Conservation (phyloP, 768 basidiomycete genomes). For the Collybia mongolica region DNA sequence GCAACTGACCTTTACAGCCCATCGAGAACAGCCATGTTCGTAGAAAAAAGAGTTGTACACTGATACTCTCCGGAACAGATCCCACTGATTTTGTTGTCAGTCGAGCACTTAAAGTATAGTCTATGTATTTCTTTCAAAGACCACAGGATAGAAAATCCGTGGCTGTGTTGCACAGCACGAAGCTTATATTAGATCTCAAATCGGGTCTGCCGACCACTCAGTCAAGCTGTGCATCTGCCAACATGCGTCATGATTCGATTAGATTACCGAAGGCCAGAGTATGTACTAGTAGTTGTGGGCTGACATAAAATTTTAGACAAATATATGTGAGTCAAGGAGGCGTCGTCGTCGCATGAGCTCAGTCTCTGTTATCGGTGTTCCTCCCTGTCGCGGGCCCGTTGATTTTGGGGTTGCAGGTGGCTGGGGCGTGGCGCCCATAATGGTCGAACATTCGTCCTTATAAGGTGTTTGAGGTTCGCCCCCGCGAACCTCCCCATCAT, state of each 20-base stretch:
- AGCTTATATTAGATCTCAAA: slow-evolving; percentile 29
- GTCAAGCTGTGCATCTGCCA: slow-evolving; percentile 30
- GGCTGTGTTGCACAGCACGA: slow-evolving; percentile 42
- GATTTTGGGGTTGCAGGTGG: slow-evolving; percentile 19
- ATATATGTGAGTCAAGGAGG: slow-evolving; percentile 73
- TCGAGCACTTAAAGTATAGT: too few species aligned
- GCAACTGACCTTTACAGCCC: background rate
- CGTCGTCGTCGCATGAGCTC: slow-evolving; percentile 79
- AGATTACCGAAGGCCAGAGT: slow-evolving; percentile 12
- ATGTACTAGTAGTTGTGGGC: slow-evolving; percentile 2
- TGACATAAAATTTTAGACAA: slow-evolving; percentile 31
- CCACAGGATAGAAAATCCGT: slow-evolving; percentile 14
- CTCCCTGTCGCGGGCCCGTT: slow-evolving; percentile 41
- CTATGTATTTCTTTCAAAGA: too few species aligned
- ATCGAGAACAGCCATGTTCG: background rate
- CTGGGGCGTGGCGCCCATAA: slow-evolving; percentile 12
- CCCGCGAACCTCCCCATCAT: too few species aligned
- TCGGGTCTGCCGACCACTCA: slow-evolving; percentile 16
- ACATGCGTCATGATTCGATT: slow-evolving; percentile 10
- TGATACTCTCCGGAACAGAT: too few species aligned
- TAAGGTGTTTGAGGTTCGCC: background rate
- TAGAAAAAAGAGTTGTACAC: background rate
- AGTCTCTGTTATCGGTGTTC: slow-evolving; percentile 72
- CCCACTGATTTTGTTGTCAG: too few species aligned
- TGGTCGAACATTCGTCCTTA: slow-evolving; percentile 6